Base-by-base conservation (phyloP, 768 basidiomycete species). In the Rhizopogon roseolus region DNA sequence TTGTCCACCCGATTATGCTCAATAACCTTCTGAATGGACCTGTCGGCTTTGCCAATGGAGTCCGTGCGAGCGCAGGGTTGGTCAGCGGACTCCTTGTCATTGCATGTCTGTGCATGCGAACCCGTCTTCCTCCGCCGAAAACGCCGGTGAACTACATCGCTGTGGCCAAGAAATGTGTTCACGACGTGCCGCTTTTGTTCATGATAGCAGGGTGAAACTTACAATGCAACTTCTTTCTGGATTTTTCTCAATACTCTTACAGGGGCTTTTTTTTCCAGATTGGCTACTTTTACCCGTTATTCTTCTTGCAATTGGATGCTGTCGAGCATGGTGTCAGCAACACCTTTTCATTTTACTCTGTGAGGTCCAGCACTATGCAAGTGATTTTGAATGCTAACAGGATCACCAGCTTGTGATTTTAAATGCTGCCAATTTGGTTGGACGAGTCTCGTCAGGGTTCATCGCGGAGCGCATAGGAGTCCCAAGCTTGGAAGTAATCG, bases 251-350 rank as follows among this genome's bases (percentile, higher is more conserved):
- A 19, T 40, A 5, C 44, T 16, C 14, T 2, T 11, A 16, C 37
- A 66, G 65, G 57, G 32, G 62, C 8, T 4, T 62, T 0, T 52
- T 69, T 38, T 68, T 72, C 16, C 60, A 73, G 5, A 57, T 62
- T 1, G 77, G 76, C 2, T 60, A 79, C 38, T 81, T 72, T 53
- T 79, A 73, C 44, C 80, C 81, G 0, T 68, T 80, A 14, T 84
- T 81, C 64, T 84, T 79, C 62, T 58, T 84, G 7, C 83, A 85
- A 56, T 63, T 83, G 13, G 75, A 79, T 52, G 73, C 81, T 0
- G 69, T 79, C 28, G 65, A 71, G 48, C 79, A 79, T 53, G 75
- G 76, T 1, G 70, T 80, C 37, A 64, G 68, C 13, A 63, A 71
- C 8, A 66, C 63, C 25, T 67, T 85, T 4, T 79, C 83, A 1